phyloP scores from a whole-genome alignment of 2,329 filamentous ascomycete species.

The Sarocladiaceae sp. region DNA sequence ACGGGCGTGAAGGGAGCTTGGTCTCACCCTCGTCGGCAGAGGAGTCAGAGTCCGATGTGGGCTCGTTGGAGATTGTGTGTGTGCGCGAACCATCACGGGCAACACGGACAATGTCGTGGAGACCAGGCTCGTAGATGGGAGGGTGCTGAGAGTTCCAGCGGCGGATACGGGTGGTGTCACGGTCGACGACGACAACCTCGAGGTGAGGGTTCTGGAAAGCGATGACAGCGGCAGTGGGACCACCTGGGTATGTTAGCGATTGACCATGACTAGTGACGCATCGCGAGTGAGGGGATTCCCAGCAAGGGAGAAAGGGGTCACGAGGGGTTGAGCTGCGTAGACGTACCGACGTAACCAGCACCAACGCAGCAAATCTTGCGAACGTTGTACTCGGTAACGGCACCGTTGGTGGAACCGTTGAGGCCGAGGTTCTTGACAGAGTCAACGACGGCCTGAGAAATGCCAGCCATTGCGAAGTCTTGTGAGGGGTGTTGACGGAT shows the following conservation, averaged over 20 bases:
- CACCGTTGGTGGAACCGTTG: constrained; percentile 29
- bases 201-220: constrained; percentile 69
- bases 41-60: constrained; percentile 26
- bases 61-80: constrained; percentile 35
- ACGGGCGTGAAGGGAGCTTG: constrained; percentile 39
- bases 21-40: constrained; percentile 27
- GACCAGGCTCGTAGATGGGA: constrained; percentile 72
- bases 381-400: constrained; percentile 30
- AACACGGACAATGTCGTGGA: constrained; percentile 63
- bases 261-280: neutral
- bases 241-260: constrained; percentile 42
- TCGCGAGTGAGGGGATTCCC: constrained; percentile 3
- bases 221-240: constrained; percentile 70
- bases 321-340: neutral
- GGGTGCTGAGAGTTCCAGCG: constrained; percentile 71
- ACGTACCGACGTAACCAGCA: constrained; percentile 71
- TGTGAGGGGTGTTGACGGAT: neutral
- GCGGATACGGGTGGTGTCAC: constrained; percentile 59
- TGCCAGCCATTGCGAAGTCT: constrained; percentile 16
- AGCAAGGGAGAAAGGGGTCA: neutral
- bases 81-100: constrained; percentile 54
- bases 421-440: constrained; percentile 26
- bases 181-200: constrained; percentile 70
- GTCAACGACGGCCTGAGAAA: constrained; percentile 21
- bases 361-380: constrained; percentile 69